phyloP scores from a whole-genome alignment of 108 stramenopile species.

The Skeletonema menzelii region DNA sequence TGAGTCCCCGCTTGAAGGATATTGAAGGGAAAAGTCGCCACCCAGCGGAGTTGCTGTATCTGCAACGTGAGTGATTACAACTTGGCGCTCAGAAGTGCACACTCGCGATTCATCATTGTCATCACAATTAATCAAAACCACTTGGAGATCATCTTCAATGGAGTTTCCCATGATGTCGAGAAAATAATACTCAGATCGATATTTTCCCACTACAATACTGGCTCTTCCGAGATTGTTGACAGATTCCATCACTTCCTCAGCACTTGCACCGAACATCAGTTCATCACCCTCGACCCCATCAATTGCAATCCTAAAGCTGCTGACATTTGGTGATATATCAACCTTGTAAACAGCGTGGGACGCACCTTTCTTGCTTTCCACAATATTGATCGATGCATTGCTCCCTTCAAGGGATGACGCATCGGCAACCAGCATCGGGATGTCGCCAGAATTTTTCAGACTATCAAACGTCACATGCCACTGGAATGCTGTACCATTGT shows the following conservation, averaged over 20 bases:
- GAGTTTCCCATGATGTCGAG: conserved; percentile 20
- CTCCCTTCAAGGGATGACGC: conserved; percentile 29
- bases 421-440: conserved; percentile 34
- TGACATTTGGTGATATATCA: background rate
- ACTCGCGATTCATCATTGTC: background rate
- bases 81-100: conserved; percentile 12
- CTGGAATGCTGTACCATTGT: conserved; percentile 2
- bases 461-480: conserved; percentile 52
- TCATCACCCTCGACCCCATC: conserved; percentile 14
- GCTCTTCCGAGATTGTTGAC: background rate
- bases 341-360: conserved; percentile 23
- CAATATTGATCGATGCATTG: conserved; percentile 29
- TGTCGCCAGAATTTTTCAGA: conserved; percentile 50
- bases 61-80: conserved; percentile 4
- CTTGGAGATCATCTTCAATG: conserved; percentile 5
- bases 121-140: background rate
- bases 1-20: conserved; percentile 8
- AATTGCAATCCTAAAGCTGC: conserved; percentile 9
- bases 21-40: conserved; percentile 36
- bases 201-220: conserved; percentile 14
- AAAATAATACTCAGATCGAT: conserved; percentile 13
- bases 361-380: conserved; percentile 32
- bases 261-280: background rate
- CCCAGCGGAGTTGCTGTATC: conserved; percentile 17
- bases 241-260: conserved; percentile 6